phyloP scores from a whole-genome alignment of 1,284 basidiomycete species.

The Baeospora myosura region DNA sequence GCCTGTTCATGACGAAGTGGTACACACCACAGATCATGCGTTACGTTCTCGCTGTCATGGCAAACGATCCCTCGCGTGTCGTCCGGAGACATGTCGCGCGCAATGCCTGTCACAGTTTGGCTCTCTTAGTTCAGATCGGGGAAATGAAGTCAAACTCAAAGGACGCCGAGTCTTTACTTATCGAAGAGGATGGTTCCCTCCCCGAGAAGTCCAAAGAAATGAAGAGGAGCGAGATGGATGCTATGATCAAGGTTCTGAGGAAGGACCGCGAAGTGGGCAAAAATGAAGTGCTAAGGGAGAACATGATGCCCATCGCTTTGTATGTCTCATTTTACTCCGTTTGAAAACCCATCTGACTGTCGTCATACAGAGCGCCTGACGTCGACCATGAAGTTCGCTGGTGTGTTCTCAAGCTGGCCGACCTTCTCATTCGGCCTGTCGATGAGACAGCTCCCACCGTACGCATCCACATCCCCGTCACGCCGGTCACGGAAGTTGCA shows the following conservation, averaged over 20 bases:
- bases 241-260: constrained; percentile 73
- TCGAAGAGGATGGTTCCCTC: constrained; percentile 77
- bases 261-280: constrained; percentile 84
- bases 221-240: constrained; percentile 74
- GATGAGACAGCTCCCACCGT: constrained; percentile 84
- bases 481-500: constrained; percentile 57
- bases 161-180: constrained; percentile 67
- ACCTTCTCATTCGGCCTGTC: constrained; percentile 77
- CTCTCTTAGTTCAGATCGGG: constrained; percentile 82
- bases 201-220: constrained; percentile 66
- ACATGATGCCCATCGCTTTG: constrained; percentile 75
- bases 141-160: constrained; percentile 76
- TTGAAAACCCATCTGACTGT: constrained; percentile 1
- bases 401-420: constrained; percentile 88
- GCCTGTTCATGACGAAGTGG: constrained; percentile 88
- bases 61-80: constrained; percentile 76
- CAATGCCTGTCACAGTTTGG: constrained; percentile 81
- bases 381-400: constrained; percentile 86
- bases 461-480: constrained; percentile 77
- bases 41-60: constrained; percentile 88
- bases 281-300: constrained; percentile 73
- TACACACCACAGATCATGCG: constrained; percentile 77
- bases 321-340: constrained; percentile 33
- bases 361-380: constrained; percentile 48
- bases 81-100: constrained; percentile 85